phyloP scores from a whole-genome alignment of 768 basidiomycete genomes.

The Tulasnella sp. region DNA sequence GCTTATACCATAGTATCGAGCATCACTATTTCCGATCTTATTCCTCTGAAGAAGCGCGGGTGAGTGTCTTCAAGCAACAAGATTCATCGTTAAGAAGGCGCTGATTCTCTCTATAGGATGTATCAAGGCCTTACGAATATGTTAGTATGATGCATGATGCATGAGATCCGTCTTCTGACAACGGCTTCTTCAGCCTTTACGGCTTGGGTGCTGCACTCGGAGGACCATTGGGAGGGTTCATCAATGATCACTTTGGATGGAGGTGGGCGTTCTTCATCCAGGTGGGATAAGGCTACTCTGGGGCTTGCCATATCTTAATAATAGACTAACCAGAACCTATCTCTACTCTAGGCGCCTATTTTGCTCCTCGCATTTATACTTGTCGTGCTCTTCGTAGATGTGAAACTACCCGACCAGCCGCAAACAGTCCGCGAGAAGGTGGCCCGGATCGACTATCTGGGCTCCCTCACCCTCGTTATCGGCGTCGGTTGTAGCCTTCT shows the following conservation, averaged over 20 bases:
- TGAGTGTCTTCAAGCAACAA: too few species aligned
- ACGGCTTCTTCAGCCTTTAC: slow-evolving; percentile 44
- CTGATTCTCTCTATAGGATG: too few species aligned
- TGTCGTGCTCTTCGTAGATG: slow-evolving; percentile 67
- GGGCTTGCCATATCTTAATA: neutral
- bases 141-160: slow-evolving; percentile 33
- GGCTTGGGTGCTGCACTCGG: slow-evolving; percentile 50
- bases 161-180: neutral
- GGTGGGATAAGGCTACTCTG: slow-evolving; percentile 33
- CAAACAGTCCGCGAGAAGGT: slow-evolving; percentile 52
- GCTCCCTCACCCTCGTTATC: slow-evolving; percentile 67
- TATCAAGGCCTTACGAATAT: slow-evolving; percentile 89
- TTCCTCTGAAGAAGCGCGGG: slow-evolving; percentile 45
- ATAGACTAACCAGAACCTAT: neutral
- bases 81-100: too few species aligned
- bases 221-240: slow-evolving; percentile 30
- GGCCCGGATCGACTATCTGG: slow-evolving; percentile 72
- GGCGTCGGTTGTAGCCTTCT: slow-evolving; percentile 60
- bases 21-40: slow-evolving; percentile 76
- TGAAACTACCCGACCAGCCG: slow-evolving; percentile 55
- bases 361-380: slow-evolving; percentile 58
- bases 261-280: slow-evolving; percentile 77
- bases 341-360: slow-evolving; percentile 51
- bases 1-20: slow-evolving; percentile 48
- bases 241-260: slow-evolving; percentile 81